Evolutionary conservation across 305 asterid species (phyloP).

Genomic region (Plantago lanceolata): DNA sequence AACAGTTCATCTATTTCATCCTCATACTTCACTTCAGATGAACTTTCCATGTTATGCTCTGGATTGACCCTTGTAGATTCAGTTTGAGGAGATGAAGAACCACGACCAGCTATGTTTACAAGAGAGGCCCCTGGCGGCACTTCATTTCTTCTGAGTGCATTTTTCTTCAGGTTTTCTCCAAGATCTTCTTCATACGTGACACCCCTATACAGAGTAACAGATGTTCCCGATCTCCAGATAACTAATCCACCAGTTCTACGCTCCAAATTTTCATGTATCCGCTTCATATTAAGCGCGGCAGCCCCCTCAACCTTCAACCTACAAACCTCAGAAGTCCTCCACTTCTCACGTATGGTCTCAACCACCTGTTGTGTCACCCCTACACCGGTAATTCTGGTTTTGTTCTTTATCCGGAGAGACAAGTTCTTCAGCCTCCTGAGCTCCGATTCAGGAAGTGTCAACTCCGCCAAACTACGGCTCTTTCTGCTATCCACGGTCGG

Average conservation of each 20-base stretch:
- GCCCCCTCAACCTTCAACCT: conserved; percentile 86
- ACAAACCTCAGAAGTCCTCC: conserved; percentile 79
- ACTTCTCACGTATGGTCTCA: conserved; percentile 65
- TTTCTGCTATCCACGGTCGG: conserved; percentile 51
- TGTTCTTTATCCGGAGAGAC: conserved; percentile 66
- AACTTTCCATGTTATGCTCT: conserved; percentile 32
- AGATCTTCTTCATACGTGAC: conserved; percentile 56
- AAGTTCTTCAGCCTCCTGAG: conserved; percentile 61
- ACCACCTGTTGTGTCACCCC: conserved; percentile 80
- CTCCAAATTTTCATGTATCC: conserved; percentile 86
- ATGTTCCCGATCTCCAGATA: conserved; percentile 94
- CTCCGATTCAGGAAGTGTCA: conserved; percentile 84
- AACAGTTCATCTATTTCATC: conserved; percentile 68
- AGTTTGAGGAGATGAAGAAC: conserved; percentile 32
- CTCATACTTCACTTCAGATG: conserved; percentile 60
- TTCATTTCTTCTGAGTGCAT: conserved; percentile 35
- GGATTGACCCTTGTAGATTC: conserved; percentile 26
- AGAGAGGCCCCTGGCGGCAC: conserved; percentile 30
- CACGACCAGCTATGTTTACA: conserved; percentile 26
- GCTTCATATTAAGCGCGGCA: conserved; percentile 90
- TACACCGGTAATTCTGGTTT: conserved; percentile 61
- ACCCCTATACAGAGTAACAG: conserved; percentile 80
- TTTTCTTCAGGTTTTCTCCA: conserved; percentile 34
- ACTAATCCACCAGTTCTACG: conserved; percentile 96
- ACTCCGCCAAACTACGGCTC: conserved; percentile 62